Evolutionary conservation across 164 flowering plant species (phyloP), one percentile per base, ranked within the genome.

Genomic region (Brasenia schreberi): DNA sequence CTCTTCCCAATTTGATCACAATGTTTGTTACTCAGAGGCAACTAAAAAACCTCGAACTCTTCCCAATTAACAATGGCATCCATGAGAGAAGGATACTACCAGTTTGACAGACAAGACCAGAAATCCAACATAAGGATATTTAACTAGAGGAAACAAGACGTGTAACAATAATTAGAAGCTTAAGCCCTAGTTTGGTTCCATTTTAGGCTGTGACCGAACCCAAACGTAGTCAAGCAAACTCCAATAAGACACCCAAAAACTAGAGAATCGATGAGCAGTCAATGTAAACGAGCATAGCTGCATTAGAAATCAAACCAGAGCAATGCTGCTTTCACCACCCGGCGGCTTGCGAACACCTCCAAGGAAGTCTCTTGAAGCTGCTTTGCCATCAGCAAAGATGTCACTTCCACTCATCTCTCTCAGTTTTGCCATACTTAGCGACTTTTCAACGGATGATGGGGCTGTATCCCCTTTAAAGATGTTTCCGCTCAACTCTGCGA

Each of bases 261-360:
- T 45, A 45, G 53, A 45, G 53, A 7, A 45, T 45, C 5, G 7
- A 45, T 45, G 53, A 45, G 2, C 53, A 45, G 53, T 5, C 12
- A 45, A 45, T 45, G 53, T 45, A 45, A 7, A 12, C 5, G 11
- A 7, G 53, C 4, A 7, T 12, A 45, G 53, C 12, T 45, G 53
- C 53, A 45, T 78, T 73, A 70, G 68, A 63, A 56, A 72, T 83
- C 76, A 94, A 74, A 94, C 88, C 81, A 94, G 71, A 10, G 96
- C 82, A 67, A 94, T 89, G 87, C 92, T 94, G 90, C 99, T 94
- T 68, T 87, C 95, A 0, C 99, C 99, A 65, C 97, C 99, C 4
- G 99, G 99, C 42, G 99, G 99, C 75, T 94, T 84, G 77, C 99
- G 97, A 27, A 89, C 96, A 6, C 97, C 97, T 6, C 97, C 96